These are phyloP conservation scores for Colletotrichum sp. DNA, from an alignment of 2,329 filamentous ascomycete species.

Conservation along the genomic window DNA sequence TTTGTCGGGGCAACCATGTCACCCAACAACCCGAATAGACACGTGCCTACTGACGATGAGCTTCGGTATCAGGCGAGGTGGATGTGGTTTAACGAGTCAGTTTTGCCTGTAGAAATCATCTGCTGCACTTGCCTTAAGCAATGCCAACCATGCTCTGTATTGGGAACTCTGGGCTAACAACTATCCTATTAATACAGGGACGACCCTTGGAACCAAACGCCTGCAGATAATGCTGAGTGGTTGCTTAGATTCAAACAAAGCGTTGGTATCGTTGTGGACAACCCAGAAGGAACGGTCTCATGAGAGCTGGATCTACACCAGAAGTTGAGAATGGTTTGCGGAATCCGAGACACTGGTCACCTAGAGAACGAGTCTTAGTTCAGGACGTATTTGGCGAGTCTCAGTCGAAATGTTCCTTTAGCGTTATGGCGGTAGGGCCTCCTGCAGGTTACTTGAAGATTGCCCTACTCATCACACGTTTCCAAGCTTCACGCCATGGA, in stretches of 20 bases:
- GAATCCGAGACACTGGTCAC: accelerated
- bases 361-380: not conserved
- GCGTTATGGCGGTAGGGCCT: not conserved
- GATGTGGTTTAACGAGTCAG: constrained; percentile 31
- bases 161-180: not conserved
- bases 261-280: not conserved
- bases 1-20: constrained; percentile 28
- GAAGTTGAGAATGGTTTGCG: not conserved
- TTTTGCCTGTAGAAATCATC: not conserved
- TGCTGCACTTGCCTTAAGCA: not conserved
- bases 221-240: constrained; percentile 36
- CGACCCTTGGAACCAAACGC: constrained; percentile 43
- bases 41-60: constrained; percentile 36
- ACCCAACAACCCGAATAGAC: constrained; percentile 29
- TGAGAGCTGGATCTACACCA: not conserved
- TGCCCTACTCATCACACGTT: not conserved
- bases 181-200: constrained; percentile 14
- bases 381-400: not conserved
- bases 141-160: not conserved
- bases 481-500: not conserved
- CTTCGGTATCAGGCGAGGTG: constrained; percentile 34
- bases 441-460: not conserved
- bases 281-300: accelerated
- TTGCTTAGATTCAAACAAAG: constrained; percentile 12
- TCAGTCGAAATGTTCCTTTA: not conserved